Evolutionary conservation across 805 yeast genomes (phyloP).

Genomic region (Schwanniomyces occidentalis): DNA sequence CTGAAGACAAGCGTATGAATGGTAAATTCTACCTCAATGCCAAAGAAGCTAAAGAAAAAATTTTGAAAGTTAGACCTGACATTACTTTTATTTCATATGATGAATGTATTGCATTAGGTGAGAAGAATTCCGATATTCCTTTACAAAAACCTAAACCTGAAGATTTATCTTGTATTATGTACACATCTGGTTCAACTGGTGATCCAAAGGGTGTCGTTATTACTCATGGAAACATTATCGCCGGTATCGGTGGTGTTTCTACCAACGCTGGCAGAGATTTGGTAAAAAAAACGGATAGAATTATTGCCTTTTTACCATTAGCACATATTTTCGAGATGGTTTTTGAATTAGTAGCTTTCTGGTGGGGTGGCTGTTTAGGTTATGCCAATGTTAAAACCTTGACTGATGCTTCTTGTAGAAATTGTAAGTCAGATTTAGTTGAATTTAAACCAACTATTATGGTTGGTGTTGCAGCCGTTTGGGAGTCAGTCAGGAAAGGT

Average conservation of each 20-base stretch:
- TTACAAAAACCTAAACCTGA: conserved; percentile 52
- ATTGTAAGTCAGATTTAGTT: conserved; percentile 85
- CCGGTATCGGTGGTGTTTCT: conserved; percentile 85
- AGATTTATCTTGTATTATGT: conserved; percentile 76
- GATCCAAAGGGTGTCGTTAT: conserved; percentile 82
- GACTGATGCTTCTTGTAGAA: conserved; percentile 75
- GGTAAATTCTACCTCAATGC: conserved; percentile 64
- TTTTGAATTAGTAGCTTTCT: conserved; percentile 74
- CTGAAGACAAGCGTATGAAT: conserved; percentile 59
- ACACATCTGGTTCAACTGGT: conserved; percentile 86
- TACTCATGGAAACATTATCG: conserved; percentile 65
- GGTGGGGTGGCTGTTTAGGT: conserved; percentile 90
- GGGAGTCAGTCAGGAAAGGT: conserved; percentile 96
- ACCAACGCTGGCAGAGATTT: conserved; percentile 54
- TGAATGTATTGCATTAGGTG: conserved; percentile 68
- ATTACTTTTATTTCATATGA: conserved; percentile 62
- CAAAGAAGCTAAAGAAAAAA: conserved; percentile 54
- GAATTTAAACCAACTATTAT: conserved; percentile 87
- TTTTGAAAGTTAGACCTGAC: conserved; percentile 73
- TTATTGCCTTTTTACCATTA: conserved; percentile 87
- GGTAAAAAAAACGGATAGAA: conserved; percentile 61
- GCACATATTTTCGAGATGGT: conserved; percentile 95
- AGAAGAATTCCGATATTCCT: conserved; percentile 41
- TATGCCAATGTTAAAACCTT: conserved; percentile 92
- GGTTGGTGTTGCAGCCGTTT: conserved; percentile 99